Conservation (phyloP, 2,329 filamentous ascomycete genomes). For the Epichloe typhina region DNA sequence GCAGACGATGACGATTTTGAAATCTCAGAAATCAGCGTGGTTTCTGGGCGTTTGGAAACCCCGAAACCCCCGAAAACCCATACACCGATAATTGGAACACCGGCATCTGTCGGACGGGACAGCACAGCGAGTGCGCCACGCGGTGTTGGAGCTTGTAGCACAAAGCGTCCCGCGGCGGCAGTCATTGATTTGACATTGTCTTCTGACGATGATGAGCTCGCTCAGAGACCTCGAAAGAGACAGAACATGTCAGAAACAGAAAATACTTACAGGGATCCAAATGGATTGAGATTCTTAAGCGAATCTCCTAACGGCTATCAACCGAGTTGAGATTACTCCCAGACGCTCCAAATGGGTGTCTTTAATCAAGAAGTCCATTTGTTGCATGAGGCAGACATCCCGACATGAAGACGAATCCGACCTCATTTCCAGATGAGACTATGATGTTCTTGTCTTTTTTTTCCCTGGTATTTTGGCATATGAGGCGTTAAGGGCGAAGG, state of each 20-base stretch:
- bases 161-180: slow-evolving; percentile 36
- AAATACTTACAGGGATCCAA: slow-evolving; percentile 12
- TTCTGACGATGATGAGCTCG: slow-evolving; percentile 37
- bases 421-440: neutral
- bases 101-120: slow-evolving; percentile 23
- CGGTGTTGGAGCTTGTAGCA: slow-evolving; percentile 21
- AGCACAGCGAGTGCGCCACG: slow-evolving; percentile 23
- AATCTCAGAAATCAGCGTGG: slow-evolving; percentile 29
- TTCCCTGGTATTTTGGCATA: slow-evolving; percentile 6
- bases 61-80: slow-evolving; percentile 16
- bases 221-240: slow-evolving; percentile 34
- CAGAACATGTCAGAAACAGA: slow-evolving; percentile 20
- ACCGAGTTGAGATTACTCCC: neutral
- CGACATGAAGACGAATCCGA: neutral
- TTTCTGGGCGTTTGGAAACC: slow-evolving; percentile 23
- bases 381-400: neutral
- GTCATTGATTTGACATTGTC: slow-evolving; percentile 48
- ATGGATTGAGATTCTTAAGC: slow-evolving; percentile 10
- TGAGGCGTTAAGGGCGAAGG: slow-evolving; percentile 11
- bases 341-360: neutral
- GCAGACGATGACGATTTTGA: slow-evolving; percentile 38
- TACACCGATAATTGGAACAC: slow-evolving; percentile 24
- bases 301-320: slow-evolving; percentile 13
- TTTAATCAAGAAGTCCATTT: neutral
- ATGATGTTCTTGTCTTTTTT: neutral